A percentile compares a stretch with the other conserved stretches of the same genome.
These are phyloP conservation scores for Emericellopsis terricola DNA, from an alignment of 495 filamentous ascomycete species.

Conservation along the genomic window DNA sequence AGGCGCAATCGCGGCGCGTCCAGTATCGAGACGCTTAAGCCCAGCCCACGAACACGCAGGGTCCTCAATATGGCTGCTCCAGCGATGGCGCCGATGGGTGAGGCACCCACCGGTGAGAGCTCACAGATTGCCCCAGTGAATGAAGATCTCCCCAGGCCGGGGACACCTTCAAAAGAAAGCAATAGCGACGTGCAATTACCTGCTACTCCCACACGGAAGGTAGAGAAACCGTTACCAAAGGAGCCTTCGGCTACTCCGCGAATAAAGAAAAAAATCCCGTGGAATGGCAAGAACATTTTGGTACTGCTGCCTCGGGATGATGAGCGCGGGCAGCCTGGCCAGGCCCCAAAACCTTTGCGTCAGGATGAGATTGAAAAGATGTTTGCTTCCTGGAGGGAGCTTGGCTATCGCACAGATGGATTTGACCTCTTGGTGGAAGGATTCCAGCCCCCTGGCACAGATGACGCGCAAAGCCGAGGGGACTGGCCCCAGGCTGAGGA, in stretches of 20 bases:
- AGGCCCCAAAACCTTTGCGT: slow-evolving; percentile 39
- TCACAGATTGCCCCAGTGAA: not conserved
- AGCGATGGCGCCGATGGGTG: slow-evolving; percentile 15
- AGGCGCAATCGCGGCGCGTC: slow-evolving; percentile 27
- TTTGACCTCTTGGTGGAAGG: slow-evolving; percentile 41
- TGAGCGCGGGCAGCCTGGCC: slow-evolving; percentile 39
- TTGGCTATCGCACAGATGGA: slow-evolving; percentile 58
- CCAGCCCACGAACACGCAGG: slow-evolving; percentile 20
- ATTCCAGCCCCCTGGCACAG: slow-evolving; percentile 12
- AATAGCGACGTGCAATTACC: slow-evolving; percentile 10
- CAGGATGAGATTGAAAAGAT: slow-evolving; percentile 42
- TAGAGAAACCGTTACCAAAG: slow-evolving; percentile 14
- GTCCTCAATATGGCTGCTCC: slow-evolving; percentile 26
- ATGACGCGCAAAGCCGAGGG: slow-evolving; percentile 45
- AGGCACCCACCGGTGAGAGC: slow-evolving; percentile 2
- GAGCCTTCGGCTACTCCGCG: slow-evolving; percentile 19
- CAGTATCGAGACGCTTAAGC: slow-evolving; percentile 47
- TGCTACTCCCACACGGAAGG: slow-evolving; percentile 22
- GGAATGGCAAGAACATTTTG: slow-evolving; percentile 57
- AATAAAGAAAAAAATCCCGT: slow-evolving; percentile 37
- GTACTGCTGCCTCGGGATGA: slow-evolving; percentile 55
- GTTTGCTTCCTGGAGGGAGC: slow-evolving; percentile 48
- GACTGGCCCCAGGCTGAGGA: slow-evolving; percentile 55
- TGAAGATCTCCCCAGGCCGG: slow-evolving; percentile 5
- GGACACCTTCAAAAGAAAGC: slow-evolving; percentile 11